Percentiles rank a stretch among this genome's conserved stretches.
These are phyloP conservation scores for Cercospora zeina DNA, from an alignment of 2,329 filamentous ascomycete genomes.

Conservation along the genomic window DNA sequence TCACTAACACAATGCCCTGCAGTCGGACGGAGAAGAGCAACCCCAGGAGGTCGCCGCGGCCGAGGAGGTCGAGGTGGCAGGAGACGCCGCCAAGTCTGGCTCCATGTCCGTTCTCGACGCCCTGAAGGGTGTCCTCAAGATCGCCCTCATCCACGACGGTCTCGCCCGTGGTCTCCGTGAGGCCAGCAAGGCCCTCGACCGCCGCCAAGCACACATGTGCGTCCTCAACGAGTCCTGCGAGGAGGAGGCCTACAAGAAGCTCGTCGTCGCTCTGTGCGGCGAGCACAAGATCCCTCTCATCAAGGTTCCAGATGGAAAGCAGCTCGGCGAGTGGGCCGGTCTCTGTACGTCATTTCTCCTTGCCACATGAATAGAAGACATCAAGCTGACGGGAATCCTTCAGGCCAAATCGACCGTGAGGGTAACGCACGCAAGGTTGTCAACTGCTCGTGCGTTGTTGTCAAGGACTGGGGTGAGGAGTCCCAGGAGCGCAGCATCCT, in stretches of 20 bases:
- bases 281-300: conserved; percentile 99
- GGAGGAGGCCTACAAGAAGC: conserved; percentile 99
- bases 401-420: conserved; percentile 97
- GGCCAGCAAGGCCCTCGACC: conserved; percentile 97
- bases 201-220: conserved; percentile 99
- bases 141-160: conserved; percentile 98
- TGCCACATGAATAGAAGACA: neutral
- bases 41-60: conserved; percentile 70
- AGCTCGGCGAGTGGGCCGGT: conserved; percentile 99
- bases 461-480: conserved; percentile 99
- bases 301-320: conserved; percentile 99
- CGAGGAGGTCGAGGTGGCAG: conserved; percentile 92
- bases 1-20: conserved; percentile 30
- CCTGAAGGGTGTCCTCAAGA: conserved; percentile 97
- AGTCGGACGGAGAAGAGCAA: conserved; percentile 99
- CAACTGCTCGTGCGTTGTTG: conserved; percentile 99
- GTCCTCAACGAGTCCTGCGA: conserved; percentile 99
- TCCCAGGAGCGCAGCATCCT: conserved; percentile 97
- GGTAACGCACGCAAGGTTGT: conserved; percentile 99
- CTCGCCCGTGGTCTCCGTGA: conserved; percentile 97
- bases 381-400: conserved; percentile 23
- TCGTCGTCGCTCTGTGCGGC: conserved; percentile 95
- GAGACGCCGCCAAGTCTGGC: conserved; percentile 79
- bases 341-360: conserved; percentile 75
- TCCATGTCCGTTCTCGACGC: conserved; percentile 94